phyloP scores from a whole-genome alignment of 257 asterid species.

The Galeopsis tetrahit region DNA sequence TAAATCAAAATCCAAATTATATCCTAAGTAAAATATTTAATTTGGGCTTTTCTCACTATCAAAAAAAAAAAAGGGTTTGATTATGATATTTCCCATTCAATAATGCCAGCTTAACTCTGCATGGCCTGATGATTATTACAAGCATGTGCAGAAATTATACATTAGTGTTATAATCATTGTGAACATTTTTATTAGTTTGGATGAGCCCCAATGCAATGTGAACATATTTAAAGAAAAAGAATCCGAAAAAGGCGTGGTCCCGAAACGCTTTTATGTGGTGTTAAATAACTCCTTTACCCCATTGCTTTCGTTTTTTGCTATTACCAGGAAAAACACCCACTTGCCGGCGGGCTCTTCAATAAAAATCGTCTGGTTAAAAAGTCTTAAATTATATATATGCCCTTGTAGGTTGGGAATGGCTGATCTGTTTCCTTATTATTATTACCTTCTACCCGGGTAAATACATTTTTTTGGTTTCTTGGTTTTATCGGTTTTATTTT shows the following conservation, averaged over 20 bases:
- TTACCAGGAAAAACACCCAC: slow-evolving; percentile 23
- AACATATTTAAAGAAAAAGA: background rate
- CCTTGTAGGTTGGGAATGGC: background rate
- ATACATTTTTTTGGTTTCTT: too few species aligned
- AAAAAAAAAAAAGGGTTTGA: background rate
- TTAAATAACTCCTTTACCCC: background rate
- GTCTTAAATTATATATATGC: background rate
- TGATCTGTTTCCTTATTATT: too few species aligned
- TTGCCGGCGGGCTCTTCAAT: slow-evolving; percentile 7
- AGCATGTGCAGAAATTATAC: background rate
- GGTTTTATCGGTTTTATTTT: too few species aligned
- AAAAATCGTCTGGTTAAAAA: background rate
- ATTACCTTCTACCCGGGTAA: too few species aligned
- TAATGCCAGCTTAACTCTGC: background rate
- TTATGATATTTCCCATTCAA: background rate
- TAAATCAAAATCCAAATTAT: background rate
- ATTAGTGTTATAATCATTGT: background rate
- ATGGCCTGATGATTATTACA: background rate
- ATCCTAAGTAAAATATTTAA: background rate
- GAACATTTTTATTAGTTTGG: slow-evolving; percentile 7
- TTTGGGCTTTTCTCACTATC: background rate
- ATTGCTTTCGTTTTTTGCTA: slow-evolving; percentile 6
- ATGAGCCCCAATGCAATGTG: background rate
- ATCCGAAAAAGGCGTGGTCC: slow-evolving; percentile 22
- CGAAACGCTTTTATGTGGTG: slow-evolving; percentile 13